phyloP scores from a whole-genome alignment of 306 rosid genomes.

The Quercus berberidifolia region DNA sequence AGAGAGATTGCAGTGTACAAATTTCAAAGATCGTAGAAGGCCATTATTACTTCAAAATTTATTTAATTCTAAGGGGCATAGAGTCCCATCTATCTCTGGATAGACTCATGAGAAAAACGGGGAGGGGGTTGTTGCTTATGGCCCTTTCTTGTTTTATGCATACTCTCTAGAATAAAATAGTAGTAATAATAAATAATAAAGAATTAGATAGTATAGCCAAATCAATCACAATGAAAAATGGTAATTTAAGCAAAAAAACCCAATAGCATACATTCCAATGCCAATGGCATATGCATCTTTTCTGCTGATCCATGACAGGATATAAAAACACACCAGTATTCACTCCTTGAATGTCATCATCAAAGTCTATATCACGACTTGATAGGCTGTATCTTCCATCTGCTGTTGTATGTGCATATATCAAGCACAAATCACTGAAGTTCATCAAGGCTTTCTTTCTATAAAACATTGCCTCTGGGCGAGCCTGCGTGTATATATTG shows the following conservation, averaged over 20 bases:
- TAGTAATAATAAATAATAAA: neutral
- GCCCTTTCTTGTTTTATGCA: neutral
- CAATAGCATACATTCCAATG: neutral
- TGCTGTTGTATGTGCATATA: no score
- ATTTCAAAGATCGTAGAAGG: neutral
- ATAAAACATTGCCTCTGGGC: no score
- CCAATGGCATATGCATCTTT: conserved; percentile 1
- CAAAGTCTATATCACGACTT: no score
- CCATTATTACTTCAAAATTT: neutral
- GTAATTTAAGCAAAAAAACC: neutral
- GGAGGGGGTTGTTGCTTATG: neutral
- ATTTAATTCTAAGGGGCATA: neutral
- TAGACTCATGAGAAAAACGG: neutral
- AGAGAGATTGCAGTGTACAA: neutral
- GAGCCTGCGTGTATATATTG: no score
- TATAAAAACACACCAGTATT: neutral
- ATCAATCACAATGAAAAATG: neutral
- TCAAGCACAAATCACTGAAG: no score
- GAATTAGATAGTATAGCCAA: neutral
- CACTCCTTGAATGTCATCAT: no score
- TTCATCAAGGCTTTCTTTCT: no score
- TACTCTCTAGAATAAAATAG: neutral
- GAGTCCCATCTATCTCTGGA: neutral
- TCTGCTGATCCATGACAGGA: conserved; percentile 5
- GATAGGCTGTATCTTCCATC: no score